A percentile compares a stretch with the other conserved stretches of the same genome.
Evolutionary conservation across 2,329 filamentous ascomycete species (phyloP).

Genomic region (Neofusicoccum kwambonambiense): DNA sequence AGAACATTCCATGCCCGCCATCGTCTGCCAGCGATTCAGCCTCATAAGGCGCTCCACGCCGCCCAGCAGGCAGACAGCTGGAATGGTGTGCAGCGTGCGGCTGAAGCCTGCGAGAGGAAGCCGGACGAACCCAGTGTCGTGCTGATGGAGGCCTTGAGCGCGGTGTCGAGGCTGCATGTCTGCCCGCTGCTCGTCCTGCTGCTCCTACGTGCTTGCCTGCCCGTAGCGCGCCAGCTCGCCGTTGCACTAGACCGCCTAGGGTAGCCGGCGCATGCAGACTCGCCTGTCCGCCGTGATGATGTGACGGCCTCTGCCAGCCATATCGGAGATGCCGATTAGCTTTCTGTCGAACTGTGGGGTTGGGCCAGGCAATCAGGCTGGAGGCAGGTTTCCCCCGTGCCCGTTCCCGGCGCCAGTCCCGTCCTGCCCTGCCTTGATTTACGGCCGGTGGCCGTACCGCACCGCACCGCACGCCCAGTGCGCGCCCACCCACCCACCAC

Average conservation of each 20-base stretch:
- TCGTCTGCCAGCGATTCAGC: background rate
- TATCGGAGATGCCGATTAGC: conserved; percentile 16
- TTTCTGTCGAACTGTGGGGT: conserved; percentile 10
- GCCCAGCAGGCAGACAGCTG: background rate
- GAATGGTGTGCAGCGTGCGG: background rate
- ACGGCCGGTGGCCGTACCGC: conserved; percentile 3
- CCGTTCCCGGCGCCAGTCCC: conserved; percentile 8
- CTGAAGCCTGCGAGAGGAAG: background rate
- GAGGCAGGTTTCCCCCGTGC: background rate
- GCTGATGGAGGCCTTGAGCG: conserved; percentile 6
- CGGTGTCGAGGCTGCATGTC: background rate
- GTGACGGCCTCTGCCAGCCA: background rate
- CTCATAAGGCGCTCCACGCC: background rate
- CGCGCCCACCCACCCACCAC: too few species aligned
- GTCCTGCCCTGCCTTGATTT: conserved; percentile 11
- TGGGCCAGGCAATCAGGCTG: background rate
- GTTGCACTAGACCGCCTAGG: background rate
- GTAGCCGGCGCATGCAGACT: conserved; percentile 6
- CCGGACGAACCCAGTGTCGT: background rate
- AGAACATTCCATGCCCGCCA: background rate
- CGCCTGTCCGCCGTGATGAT: background rate
- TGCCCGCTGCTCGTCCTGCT: background rate
- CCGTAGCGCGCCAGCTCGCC: background rate
- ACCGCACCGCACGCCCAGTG: too few species aligned
- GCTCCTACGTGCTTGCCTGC: background rate